Evolutionary conservation across 1,139 yeast species (phyloP), one percentile per base, ranked within the genome.

Genomic region (Saccharomyces hybrid): DNA sequence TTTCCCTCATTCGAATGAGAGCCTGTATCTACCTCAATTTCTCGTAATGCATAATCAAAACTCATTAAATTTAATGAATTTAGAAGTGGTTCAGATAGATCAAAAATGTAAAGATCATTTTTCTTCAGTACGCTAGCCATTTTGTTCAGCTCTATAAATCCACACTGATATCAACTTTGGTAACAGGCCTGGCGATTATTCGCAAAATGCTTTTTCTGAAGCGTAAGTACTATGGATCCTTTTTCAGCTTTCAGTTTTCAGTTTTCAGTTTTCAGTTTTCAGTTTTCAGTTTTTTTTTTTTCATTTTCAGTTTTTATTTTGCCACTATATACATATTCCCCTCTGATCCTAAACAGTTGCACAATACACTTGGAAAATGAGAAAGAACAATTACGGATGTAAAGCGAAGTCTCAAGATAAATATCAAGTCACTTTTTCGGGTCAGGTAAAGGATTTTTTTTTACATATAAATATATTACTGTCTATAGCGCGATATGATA

Each of bases 91-190:
- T 70, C 66, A 0, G 79, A 70, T 19, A 86, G 68, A 50, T 76
- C 77, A 63, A 78, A 86, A 2, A 84, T 72, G 63, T 85, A 86
- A 14, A 79, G 68, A 50, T 78, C 80, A 48, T 72, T 73, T 57
- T 68, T 73, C 48, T 61, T 65, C 19, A 19, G 44, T 19, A 19
- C 24, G n/a, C n/a, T 11, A 19, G 44, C 5, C 44, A 38, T 38
- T 16, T 8, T 38, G 11, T 19, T 38, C 44, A 9, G 9, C 5
- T 19, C 26, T 38, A 24, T 38, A 11, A 34, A 14, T 14, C 16
- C 21, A 9, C 16, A 14, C 42, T 16, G 9, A 8, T 34, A 7
- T 8, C 11, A 34, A 32, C 38, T 32, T 32, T 32, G 38, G 14
- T 32, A 14, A 32, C n/a, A 8, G 7, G 44, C 44, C 19, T 8